A percentile compares a stretch with the other conserved stretches of the same genome.
Conservation (phyloP, 1,139 yeast genomes). For the Hyphopichia pseudoburtonii region DNA sequence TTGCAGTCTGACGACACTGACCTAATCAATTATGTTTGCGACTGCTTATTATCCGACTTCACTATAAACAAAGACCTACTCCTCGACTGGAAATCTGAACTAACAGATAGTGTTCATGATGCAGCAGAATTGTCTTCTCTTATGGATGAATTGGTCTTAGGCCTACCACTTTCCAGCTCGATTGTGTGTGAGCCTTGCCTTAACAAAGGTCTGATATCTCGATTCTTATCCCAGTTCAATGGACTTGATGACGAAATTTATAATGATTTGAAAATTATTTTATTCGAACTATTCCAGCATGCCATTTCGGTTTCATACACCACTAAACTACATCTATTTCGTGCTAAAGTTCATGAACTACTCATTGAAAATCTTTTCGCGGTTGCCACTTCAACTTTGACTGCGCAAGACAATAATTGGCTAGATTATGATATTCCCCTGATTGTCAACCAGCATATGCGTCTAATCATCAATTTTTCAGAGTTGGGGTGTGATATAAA, state of each 20-base stretch:
- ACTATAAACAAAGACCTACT: slow-evolving; percentile 29
- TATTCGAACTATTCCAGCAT: slow-evolving; percentile 28
- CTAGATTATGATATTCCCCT: slow-evolving; percentile 11
- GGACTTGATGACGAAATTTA: slow-evolving; percentile 24
- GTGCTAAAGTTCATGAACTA: slow-evolving; percentile 18
- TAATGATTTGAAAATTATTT: slow-evolving; percentile 30
- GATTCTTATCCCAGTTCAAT: slow-evolving; percentile 17
- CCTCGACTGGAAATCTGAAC: slow-evolving; percentile 33
- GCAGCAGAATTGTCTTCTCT: slow-evolving; percentile 1
- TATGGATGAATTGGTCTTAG: slow-evolving; percentile 1
- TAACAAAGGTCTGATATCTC: background rate
- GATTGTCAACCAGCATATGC: slow-evolving; percentile 18
- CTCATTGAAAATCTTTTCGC: slow-evolving; percentile 20
- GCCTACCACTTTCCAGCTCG: background rate
- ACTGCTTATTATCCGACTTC: slow-evolving; percentile 22
- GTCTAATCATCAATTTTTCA: slow-evolving; percentile 26
- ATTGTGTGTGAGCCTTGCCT: too few relatives aligned
- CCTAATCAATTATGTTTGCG: slow-evolving; percentile 19
- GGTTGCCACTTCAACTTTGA: background rate
- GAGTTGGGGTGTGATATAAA: slow-evolving; percentile 38
- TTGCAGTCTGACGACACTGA: slow-evolving; percentile 10
- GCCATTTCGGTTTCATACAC: slow-evolving; percentile 25
- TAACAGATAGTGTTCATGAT: slow-evolving; percentile 2
- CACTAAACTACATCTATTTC: slow-evolving; percentile 23
- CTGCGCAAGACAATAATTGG: slow-evolving; percentile 4